Evolutionary conservation across 2,329 filamentous ascomycete genomes (phyloP).

Genomic region (Paecilomyces sp.): DNA sequence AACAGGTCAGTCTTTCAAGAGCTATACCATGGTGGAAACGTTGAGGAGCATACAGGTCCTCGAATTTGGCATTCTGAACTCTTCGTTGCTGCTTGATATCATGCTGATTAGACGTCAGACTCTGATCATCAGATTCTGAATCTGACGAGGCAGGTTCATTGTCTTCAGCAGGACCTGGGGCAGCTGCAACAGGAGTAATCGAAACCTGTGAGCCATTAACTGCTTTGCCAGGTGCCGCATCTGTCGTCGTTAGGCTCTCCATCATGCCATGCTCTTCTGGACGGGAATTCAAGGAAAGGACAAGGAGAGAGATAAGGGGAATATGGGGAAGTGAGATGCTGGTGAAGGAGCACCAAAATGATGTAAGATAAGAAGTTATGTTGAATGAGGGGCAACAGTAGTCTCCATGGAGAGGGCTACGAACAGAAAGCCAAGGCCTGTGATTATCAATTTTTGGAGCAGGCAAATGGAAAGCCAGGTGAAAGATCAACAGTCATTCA

Average conservation of each 20-base stretch:
- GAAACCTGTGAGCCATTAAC: constrained; percentile 5
- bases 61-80: constrained; percentile 45
- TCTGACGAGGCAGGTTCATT: constrained; percentile 12
- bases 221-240: neutral
- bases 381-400: neutral
- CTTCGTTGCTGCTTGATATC: constrained; percentile 40
- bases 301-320: neutral
- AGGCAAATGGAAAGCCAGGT: neutral
- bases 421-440: neutral
- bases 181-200: neutral
- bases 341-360: neutral
- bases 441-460: neutral
- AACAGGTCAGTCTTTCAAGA: constrained; percentile 1
- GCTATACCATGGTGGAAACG: neutral
- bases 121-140: constrained; percentile 22
- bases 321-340: neutral
- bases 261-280: neutral
- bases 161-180: neutral
- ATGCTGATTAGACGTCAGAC: constrained; percentile 6
- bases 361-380: neutral
- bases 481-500: neutral
- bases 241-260: neutral
- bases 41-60: constrained; percentile 32
- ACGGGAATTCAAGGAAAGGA: neutral
- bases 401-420: neutral